Base-by-base conservation (phyloP, 2,329 filamentous ascomycete species). In the Allantophomopsis cytisporea region DNA sequence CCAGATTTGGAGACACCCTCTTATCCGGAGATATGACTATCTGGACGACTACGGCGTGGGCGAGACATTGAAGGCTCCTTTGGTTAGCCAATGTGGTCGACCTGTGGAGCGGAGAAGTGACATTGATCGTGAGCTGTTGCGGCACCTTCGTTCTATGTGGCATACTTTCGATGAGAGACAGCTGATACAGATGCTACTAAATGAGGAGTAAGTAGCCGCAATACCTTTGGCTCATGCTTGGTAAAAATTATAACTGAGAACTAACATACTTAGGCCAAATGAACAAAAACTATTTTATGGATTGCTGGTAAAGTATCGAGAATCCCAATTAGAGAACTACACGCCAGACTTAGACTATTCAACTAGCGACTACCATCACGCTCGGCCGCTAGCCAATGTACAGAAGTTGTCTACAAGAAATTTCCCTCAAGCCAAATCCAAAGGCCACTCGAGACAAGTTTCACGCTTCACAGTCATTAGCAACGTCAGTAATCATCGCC, bases 231-330 rank as follows among this genome's bases (percentile, higher is more conserved):
- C 16, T 34, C 16, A 15, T 8, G 3, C 2, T 8, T 14, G 7
- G 7, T 34, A 5, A 34, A 14, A 3, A 5, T 34, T 34, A 7
- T 15, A 8, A 15, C 12, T 13, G 7, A 3, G 7, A 23, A 10
- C 16, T 10, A 33, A 20, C 16, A 14, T 7, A 33, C 20, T 41
- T 43, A 89, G 83, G 46, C 67, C 74, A 4, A 96, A 94, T 47
- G 85, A 94, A 40, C 87, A 95, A 55, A 94, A 94, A 54, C 71
- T 89, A 48, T 95, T 96, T 59, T 98, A 96, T 59, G 82, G 78
- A 60, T 72, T 93, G 15, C 70, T 98, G 7, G 62, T 81, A 47
- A 82, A 80, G 56, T 93, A 94, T 56, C 75, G 84, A 35, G 79
- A 94, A 46, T 78, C 85, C 45, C 80, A 91, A 49, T 60, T 94